These are phyloP conservation scores for Kodamaea sp. DNA, from an alignment of 1,139 yeast species.

Conservation along the genomic window DNA sequence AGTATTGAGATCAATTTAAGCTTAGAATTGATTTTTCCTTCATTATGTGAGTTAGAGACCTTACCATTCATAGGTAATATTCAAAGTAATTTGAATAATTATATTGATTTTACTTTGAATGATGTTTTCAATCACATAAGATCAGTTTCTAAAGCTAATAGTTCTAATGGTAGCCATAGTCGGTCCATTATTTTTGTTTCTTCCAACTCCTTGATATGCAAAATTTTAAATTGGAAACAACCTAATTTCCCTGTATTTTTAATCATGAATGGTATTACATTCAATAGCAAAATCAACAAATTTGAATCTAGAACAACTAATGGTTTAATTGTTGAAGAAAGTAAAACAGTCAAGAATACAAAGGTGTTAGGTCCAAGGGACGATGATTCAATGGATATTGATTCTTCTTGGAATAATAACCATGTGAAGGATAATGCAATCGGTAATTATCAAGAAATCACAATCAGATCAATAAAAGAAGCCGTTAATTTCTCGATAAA, in stretches of 20 bases:
- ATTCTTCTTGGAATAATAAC: conserved; percentile 12
- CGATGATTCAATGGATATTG: conserved; percentile 10
- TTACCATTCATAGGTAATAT: conserved; percentile 52
- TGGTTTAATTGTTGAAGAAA: conserved; percentile 34
- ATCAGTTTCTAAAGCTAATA: conserved; percentile 34
- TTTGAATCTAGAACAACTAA: conserved; percentile 44
- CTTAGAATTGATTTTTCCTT: conserved; percentile 79
- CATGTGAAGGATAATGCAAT: conserved; percentile 7
- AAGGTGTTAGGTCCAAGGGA: not conserved
- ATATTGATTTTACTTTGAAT: conserved; percentile 69
- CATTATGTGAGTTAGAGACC: conserved; percentile 55
- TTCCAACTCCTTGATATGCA: conserved; percentile 82
- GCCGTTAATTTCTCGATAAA: conserved; percentile 66
- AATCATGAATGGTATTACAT: conserved; percentile 65
- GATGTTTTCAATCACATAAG: conserved; percentile 79
- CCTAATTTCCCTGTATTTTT: conserved; percentile 95
- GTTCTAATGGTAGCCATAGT: conserved; percentile 19
- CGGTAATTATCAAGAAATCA: conserved; percentile 36
- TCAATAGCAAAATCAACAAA: conserved; percentile 21
- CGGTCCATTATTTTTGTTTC: conserved; percentile 81
- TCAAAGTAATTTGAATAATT: conserved; percentile 56
- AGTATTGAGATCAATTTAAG: conserved; percentile 65
- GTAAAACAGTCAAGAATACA: conserved; percentile 4
- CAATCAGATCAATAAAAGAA: conserved; percentile 45
- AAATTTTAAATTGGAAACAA: conserved; percentile 95